Evolutionary conservation across 2,329 filamentous ascomycete genomes (phyloP).

Genomic region (Neopestalotiopsis sp.): DNA sequence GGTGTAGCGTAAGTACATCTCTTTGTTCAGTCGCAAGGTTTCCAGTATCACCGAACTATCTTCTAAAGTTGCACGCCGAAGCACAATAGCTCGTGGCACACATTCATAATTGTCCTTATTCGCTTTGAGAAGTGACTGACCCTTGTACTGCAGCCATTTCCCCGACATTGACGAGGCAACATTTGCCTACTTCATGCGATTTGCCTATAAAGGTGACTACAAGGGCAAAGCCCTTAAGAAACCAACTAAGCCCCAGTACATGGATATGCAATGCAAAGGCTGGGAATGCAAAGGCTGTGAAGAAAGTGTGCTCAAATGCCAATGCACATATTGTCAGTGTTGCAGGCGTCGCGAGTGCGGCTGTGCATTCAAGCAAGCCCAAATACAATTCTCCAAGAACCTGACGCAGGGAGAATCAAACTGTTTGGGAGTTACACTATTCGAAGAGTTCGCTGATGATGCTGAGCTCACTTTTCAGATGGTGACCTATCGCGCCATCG

Average conservation of each 20-base stretch:
- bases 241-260: no score
- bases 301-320: background rate
- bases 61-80: background rate
- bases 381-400: no score
- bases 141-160: background rate
- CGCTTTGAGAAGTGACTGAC: background rate
- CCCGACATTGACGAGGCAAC: background rate
- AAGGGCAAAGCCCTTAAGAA: background rate
- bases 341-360: background rate
- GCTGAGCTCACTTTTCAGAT: background rate
- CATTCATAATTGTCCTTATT: background rate
- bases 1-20: conserved; percentile 28
- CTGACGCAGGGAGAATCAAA: background rate
- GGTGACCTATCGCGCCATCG: background rate
- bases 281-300: background rate
- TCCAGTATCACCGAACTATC: background rate
- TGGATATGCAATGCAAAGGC: no score
- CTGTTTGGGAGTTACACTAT: no score
- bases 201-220: background rate
- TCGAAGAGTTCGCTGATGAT: background rate
- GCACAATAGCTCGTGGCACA: background rate
- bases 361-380: background rate
- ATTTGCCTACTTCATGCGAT: background rate
- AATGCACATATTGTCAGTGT: background rate
- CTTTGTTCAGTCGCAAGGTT: background rate